phyloP scores from a whole-genome alignment of 2,329 filamentous ascomycete genomes.

The Aureobasidium leucospermi region DNA sequence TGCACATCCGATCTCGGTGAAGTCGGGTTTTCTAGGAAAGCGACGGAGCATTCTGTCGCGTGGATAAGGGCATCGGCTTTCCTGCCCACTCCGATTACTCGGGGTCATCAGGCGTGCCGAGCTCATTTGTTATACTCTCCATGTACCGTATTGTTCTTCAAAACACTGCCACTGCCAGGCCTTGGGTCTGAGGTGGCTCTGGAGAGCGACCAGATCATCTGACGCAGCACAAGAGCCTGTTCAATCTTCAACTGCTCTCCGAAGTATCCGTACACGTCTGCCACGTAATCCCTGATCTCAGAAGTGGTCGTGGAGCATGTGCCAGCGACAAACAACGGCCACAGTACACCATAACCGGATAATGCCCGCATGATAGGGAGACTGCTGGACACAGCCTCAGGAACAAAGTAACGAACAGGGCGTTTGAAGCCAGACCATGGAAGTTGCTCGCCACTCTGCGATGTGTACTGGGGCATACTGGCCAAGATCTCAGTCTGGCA shows the following conservation, averaged over 20 bases:
- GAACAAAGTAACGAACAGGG: background rate
- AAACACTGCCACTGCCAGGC: background rate
- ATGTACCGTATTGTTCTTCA: background rate
- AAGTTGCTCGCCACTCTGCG: background rate
- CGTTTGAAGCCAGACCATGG: background rate
- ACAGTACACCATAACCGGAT: background rate
- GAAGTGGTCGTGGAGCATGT: background rate
- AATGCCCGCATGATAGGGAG: conserved; percentile 1
- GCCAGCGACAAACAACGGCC: conserved; percentile 1
- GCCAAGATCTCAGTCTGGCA: conserved; percentile 5
- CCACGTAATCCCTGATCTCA: background rate
- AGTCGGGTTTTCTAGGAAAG: background rate
- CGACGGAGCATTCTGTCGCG: too few species aligned
- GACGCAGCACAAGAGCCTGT: background rate
- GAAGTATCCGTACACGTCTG: background rate
- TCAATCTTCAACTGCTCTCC: conserved; percentile 3
- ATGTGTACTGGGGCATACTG: background rate
- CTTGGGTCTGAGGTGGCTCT: background rate
- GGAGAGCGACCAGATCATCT: background rate
- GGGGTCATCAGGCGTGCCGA: too few species aligned
- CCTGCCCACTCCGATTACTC: background rate
- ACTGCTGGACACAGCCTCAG: background rate
- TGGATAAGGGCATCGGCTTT: background rate
- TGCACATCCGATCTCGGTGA: background rate
- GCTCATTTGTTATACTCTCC: background rate